Percentiles rank a stretch among this genome's conserved stretches.
phyloP scores from a whole-genome alignment of 176 grass and related monocot species.

The Cenchrus fungigraminus region DNA sequence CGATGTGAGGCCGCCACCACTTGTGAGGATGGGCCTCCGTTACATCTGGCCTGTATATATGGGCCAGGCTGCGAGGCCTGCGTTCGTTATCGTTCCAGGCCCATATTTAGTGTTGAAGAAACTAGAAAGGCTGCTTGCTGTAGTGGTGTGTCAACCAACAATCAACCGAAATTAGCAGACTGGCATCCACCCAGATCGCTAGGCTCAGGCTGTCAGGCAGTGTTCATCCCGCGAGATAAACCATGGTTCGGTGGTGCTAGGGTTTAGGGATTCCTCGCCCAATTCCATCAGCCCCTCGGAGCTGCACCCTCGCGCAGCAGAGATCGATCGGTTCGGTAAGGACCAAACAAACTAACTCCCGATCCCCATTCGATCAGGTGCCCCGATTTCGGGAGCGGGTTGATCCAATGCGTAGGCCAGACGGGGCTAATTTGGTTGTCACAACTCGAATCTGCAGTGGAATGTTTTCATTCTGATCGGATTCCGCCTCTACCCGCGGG shows the following conservation, averaged over 20 bases:
- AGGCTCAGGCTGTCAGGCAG: no score
- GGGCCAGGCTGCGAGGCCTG: no score
- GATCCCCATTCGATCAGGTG: not conserved
- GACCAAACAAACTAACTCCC: not conserved
- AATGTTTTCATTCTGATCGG: not conserved
- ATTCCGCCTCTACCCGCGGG: not conserved
- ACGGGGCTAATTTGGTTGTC: not conserved
- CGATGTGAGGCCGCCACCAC: no score
- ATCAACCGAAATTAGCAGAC: not conserved
- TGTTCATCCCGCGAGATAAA: not conserved
- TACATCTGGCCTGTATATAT: no score
- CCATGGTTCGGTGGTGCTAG: slow-evolving; percentile 7
- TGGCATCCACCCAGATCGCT: not conserved
- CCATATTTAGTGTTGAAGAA: not conserved
- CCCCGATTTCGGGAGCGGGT: not conserved
- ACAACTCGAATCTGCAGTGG: not conserved
- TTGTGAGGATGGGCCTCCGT: no score
- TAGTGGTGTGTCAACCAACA: not conserved
- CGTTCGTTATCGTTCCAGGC: not conserved
- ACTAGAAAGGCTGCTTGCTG: not conserved
- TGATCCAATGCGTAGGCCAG: not conserved
- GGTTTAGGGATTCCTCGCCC: slow-evolving; percentile 10
- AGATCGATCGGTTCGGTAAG: slow-evolving; percentile 30
- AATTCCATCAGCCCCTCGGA: not conserved
- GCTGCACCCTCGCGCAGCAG: not conserved